Percentiles rank a stretch among this genome's conserved stretches.
Evolutionary conservation across 495 filamentous ascomycete species (phyloP).

Genomic region (Saxispiralis lemnorum): DNA sequence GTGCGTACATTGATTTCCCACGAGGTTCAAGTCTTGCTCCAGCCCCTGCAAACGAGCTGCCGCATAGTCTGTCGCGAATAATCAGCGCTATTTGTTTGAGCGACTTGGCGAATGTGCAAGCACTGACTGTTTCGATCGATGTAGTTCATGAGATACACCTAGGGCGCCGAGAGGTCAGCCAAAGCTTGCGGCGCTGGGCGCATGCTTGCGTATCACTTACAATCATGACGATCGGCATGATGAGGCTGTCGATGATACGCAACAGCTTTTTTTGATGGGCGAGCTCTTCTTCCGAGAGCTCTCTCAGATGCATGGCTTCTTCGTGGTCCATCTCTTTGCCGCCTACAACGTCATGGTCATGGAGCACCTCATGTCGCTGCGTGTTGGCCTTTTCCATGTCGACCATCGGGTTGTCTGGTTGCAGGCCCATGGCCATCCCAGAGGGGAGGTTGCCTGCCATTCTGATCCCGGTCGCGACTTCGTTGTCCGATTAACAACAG

Average conservation of each 20-base stretch:
- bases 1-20: conserved; percentile 20
- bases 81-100: not conserved
- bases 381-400: not conserved
- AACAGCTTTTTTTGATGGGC: conserved; percentile 31
- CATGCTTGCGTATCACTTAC: not conserved
- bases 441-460: no score
- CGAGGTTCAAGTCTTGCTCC: conserved; percentile 26
- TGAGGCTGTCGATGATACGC: conserved; percentile 32
- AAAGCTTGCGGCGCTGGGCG: not conserved
- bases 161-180: no score
- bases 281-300: conserved; percentile 30
- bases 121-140: conserved; percentile 33
- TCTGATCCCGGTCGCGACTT: no score
- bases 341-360: conserved; percentile 27
- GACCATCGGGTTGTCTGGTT: not conserved
- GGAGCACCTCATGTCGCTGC: conserved; percentile 5
- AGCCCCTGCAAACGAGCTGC: conserved; percentile 21
- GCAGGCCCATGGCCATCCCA: not conserved
- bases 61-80: conserved; percentile 25
- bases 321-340: conserved; percentile 29
- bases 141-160: conserved; percentile 38
- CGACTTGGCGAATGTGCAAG: no score
- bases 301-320: conserved; percentile 26
- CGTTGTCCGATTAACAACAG: no score
- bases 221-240: conserved; percentile 39